These are phyloP conservation scores for Chaetothyriales sp. DNA, from an alignment of 2,329 filamentous ascomycete genomes.

Conservation along the genomic window DNA sequence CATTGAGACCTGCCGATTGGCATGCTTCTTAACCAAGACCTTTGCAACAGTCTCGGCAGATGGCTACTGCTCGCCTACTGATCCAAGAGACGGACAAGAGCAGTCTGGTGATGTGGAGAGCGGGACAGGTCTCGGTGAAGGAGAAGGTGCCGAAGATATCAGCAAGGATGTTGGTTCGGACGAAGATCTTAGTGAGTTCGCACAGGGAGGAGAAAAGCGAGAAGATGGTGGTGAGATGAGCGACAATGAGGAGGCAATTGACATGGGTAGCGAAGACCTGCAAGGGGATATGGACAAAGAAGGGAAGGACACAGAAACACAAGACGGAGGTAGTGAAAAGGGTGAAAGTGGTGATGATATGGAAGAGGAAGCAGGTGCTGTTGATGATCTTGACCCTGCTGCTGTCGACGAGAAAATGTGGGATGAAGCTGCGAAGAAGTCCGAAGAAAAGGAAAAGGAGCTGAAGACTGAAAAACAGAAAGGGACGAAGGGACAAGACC, in stretches of 20 bases:
- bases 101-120: constrained; percentile 70
- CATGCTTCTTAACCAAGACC: constrained; percentile 59
- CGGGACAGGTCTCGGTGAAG: constrained; percentile 87
- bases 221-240: constrained; percentile 38
- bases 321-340: constrained; percentile 47
- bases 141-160: constrained; percentile 90
- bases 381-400: constrained; percentile 77
- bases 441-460: constrained; percentile 51
- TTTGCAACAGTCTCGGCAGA: constrained; percentile 69
- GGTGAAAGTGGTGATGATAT: constrained; percentile 55
- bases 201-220: constrained; percentile 54
- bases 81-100: constrained; percentile 58
- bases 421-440: constrained; percentile 53
- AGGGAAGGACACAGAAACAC: constrained; percentile 36
- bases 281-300: constrained; percentile 66
- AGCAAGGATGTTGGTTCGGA: constrained; percentile 93
- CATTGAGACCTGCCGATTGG: constrained; percentile 56
- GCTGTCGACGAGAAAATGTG: constrained; percentile 98
- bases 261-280: constrained; percentile 69
- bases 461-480: constrained; percentile 60
- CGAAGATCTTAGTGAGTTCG: constrained; percentile 82
- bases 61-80: constrained; percentile 82
- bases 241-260: constrained; percentile 33
- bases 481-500: constrained; percentile 43
- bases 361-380: constrained; percentile 80